A percentile compares a stretch with the other conserved stretches of the same genome.
Evolutionary conservation across 768 basidiomycete species (phyloP).

Genomic region (Leucocoprinus birnbaumii): DNA sequence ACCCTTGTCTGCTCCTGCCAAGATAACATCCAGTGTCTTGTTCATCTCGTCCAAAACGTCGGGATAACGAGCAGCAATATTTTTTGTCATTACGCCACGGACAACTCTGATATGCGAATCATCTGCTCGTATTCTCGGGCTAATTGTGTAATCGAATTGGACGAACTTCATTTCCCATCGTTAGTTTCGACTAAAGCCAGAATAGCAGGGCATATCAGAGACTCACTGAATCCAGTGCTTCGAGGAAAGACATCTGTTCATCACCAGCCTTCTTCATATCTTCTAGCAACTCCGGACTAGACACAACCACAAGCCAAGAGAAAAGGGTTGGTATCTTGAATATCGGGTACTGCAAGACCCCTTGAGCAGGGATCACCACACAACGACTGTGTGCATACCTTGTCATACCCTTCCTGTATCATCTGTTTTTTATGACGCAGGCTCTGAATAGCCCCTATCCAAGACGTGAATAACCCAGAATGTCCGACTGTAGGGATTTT

Average conservation of each 20-base stretch:
- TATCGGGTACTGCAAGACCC: neutral
- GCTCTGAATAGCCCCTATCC: neutral
- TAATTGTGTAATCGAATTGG: conserved; percentile 28
- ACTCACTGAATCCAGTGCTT: neutral
- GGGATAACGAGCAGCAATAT: conserved; percentile 2
- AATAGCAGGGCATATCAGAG: too few relatives aligned
- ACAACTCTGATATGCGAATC: conserved; percentile 6
- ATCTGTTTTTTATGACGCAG: neutral
- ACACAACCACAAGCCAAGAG: neutral
- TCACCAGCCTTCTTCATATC: neutral
- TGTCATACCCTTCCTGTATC: neutral
- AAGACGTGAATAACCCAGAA: neutral
- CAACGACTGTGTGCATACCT: neutral
- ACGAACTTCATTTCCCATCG: conserved; percentile 14
- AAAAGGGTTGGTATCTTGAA: neutral
- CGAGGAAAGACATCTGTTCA: neutral
- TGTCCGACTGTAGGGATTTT: neutral
- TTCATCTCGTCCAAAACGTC: conserved; percentile 14
- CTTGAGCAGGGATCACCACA: neutral
- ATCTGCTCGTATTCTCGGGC: conserved; percentile 2
- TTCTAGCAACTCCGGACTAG: neutral
- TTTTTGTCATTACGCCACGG: conserved; percentile 4
- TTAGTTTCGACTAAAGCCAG: neutral
- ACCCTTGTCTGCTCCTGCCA: too few relatives aligned
- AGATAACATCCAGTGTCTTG: neutral